These are phyloP conservation scores for Clitoria ternatea DNA, from an alignment of 306 rosid genomes.

Conservation along the genomic window DNA sequence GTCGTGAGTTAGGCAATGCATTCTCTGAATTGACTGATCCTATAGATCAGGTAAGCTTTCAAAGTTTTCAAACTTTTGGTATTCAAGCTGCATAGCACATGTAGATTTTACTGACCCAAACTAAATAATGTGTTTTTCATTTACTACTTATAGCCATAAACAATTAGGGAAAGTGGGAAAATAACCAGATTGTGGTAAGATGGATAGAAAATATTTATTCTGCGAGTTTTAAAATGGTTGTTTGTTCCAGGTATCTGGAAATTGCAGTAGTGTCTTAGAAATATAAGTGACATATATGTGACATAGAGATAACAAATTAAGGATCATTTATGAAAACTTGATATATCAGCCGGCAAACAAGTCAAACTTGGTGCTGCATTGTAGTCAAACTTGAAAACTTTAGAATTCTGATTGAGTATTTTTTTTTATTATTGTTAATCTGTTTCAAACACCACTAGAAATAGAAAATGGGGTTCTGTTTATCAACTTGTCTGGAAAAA, in stretches of 20 bases:
- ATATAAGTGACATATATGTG: background rate
- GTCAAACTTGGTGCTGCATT: slow-evolving; percentile 13
- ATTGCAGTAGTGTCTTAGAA: slow-evolving; percentile 10
- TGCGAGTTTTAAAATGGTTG: background rate
- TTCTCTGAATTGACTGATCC: slow-evolving; percentile 98
- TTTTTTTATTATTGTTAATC: background rate
- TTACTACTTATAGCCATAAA: background rate
- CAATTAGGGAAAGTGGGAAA: background rate
- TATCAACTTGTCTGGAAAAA: background rate
- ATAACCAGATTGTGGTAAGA: background rate
- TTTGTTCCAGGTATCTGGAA: background rate
- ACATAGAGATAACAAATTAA: background rate
- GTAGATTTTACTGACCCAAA: background rate
- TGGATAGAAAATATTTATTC: background rate
- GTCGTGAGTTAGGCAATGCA: slow-evolving; percentile 96
- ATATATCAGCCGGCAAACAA: background rate
- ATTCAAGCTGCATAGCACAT: background rate
- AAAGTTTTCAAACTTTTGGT: background rate
- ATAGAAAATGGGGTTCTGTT: background rate
- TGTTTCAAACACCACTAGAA: background rate
- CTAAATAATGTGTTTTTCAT: slow-evolving; percentile 2
- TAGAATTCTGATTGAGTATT: background rate
- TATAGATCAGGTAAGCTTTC: slow-evolving; percentile 75
- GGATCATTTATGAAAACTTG: background rate
- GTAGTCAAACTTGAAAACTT: background rate